phyloP scores from a whole-genome alignment of 2,329 filamentous ascomycete species.

The Penicillium sp. region DNA sequence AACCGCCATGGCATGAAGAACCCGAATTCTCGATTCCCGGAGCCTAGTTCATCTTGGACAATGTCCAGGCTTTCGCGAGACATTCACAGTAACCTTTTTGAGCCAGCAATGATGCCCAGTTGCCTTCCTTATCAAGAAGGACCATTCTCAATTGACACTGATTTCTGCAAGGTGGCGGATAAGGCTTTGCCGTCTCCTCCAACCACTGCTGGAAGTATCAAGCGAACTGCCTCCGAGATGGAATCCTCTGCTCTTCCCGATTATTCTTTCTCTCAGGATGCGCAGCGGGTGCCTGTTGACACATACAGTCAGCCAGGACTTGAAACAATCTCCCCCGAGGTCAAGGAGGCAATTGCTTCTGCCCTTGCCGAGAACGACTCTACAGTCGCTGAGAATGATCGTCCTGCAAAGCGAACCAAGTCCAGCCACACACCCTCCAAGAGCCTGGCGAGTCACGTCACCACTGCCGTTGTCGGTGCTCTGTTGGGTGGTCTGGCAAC shows the following conservation, averaged over 20 bases:
- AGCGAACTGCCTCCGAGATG: constrained; percentile 36
- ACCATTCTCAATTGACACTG: constrained; percentile 14
- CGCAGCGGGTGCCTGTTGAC: constrained; percentile 23
- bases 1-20: not conserved
- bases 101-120: not conserved
- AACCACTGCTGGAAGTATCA: constrained; percentile 8
- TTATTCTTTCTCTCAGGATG: constrained; percentile 23
- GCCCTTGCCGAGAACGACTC: constrained; percentile 14
- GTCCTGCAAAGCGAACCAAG: constrained; percentile 33
- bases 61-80: constrained; percentile 1
- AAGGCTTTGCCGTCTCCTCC: not conserved
- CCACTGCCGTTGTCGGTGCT: constrained; percentile 43
- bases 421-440: constrained; percentile 14
- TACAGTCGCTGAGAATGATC: constrained; percentile 20
- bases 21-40: constrained; percentile 5
- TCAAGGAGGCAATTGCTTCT: constrained; percentile 11
- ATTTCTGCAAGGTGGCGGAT: not conserved
- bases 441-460: constrained; percentile 39
- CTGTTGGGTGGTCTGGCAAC: constrained; percentile 46
- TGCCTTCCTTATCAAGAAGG: constrained; percentile 23
- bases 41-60: not conserved
- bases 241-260: constrained; percentile 11
- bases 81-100: not conserved
- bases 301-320: constrained; percentile 17
- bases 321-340: constrained; percentile 9